Base-by-base conservation (phyloP, 23 red algal species). In the Gracilaria vermiculophylla region DNA sequence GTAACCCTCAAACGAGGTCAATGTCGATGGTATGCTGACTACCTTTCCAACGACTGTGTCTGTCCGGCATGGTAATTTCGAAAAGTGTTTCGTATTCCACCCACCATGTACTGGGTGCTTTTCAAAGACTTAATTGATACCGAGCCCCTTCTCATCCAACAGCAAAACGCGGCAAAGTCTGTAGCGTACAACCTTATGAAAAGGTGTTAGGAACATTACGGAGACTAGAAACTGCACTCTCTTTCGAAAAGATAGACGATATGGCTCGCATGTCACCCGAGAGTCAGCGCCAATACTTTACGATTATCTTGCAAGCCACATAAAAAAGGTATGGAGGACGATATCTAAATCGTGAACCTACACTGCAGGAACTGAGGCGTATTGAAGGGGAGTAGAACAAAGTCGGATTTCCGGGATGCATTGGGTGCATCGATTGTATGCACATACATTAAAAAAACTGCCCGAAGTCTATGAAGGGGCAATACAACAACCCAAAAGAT, bases 361-460 rank as follows among this genome's bases (percentile, higher is more conserved):
- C 69, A 55, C 20, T 65, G 43, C 17, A 29, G 0, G 27, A 89
- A 65, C 55, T 89, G 29, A 65, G n/a, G 77, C n/a, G n/a, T n/a
- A n/a, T n/a, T n/a, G n/a, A n/a, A n/a, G n/a, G n/a, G n/a, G n/a
- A n/a, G n/a, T n/a, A n/a, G n/a, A n/a, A n/a, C n/a, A n/a, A n/a
- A n/a, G n/a, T n/a, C n/a, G n/a, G n/a, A n/a, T n/a, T n/a, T n/a
- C n/a, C n/a, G n/a, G n/a, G n/a, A n/a, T n/a, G n/a, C n/a, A n/a
- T n/a, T n/a, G n/a, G n/a, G n/a, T n/a, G n/a, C n/a, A n/a, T n/a
- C n/a, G n/a, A n/a, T n/a, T n/a, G n/a, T n/a, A n/a, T n/a, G n/a
- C n/a, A 78, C 37, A 40, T 77, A n/a, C 53, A 77, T 34, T 89
- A 54, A 48, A 89, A 89, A 66, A 78, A 88, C n/a, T 89, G 72